A percentile compares a stretch with the other conserved stretches of the same genome.
phyloP scores from a whole-genome alignment of 2,329 filamentous ascomycete genomes.

The Fusarium xylarioides region DNA sequence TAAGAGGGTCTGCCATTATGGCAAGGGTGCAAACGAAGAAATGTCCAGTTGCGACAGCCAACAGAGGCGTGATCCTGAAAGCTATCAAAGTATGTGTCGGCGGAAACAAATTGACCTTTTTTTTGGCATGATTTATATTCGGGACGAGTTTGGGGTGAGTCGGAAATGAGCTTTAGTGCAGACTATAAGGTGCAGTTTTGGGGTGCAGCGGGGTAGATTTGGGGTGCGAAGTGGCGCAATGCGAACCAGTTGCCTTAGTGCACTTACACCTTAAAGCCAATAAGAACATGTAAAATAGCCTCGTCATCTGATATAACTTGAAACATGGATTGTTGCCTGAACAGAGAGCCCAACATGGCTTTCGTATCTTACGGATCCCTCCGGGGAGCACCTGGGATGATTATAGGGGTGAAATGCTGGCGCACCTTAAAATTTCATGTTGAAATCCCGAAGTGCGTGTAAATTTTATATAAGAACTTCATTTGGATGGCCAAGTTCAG shows the following conservation, averaged over 20 bases:
- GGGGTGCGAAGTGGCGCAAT: neutral
- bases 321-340: accelerated
- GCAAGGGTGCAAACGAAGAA: neutral
- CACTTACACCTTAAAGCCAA: neutral
- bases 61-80: accelerated
- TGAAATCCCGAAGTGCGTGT: neutral
- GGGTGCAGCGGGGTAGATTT: neutral
- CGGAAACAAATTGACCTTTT: accelerated
- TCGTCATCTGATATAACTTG: neutral
- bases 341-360: accelerated
- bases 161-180: accelerated
- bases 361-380: neutral
- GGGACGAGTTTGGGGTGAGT: accelerated
- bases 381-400: accelerated
- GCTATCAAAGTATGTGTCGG: accelerated
- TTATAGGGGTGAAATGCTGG: neutral
- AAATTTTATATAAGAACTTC: accelerated
- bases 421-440: neutral
- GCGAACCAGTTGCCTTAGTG: neutral
- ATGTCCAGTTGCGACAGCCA: accelerated
- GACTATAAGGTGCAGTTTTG: neutral
- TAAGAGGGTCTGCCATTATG: neutral
- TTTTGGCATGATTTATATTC: accelerated
- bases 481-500: neutral
- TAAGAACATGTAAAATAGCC: neutral